Evolutionary conservation across 2,329 filamentous ascomycete genomes (phyloP), one percentile per base, ranked within the genome.

Genomic region (Paraconiothyrium sp.): DNA sequence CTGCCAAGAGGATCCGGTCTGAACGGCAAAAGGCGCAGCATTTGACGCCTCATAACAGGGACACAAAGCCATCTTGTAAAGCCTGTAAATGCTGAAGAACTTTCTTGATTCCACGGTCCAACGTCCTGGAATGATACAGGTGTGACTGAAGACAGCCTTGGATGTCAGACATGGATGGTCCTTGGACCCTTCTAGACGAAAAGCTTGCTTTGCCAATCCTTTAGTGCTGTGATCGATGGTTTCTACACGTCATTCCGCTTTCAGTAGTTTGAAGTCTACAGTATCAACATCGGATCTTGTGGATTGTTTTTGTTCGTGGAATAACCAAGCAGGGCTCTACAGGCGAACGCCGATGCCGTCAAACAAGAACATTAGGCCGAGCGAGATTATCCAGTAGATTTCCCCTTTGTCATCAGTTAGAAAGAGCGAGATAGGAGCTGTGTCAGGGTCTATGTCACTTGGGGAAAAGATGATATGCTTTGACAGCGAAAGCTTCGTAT

Each of bases 201-300:
- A 61, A 67, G 67, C 67, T 73, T 70, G 68, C 66, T 65, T 66
- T 75, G 70, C 74, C 75, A 77, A 77, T 65, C 71, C 74, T 74
- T 72, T 77, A 77, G 75, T 73, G 75, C 74, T 59, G 67, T 61
- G 47, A 73, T 74, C 70, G 46, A 77, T 63, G 60, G 9, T 20
- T 32, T 16, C 20, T n/a, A 44, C 16, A 34, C n/a, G 32, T 37
- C 8, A 56, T 62, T 22, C 60, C 60, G 35, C 16, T 59, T 62
- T 16, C 37, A 47, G 60, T 20, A 62, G 41, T 52, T 54, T 59
- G 16, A 14, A 46, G 14, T 30, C 20, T 24, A 8, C 20, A 20
- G 22, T 22, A n/a, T 24, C n/a, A 14, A 39, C 3, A 39, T 52
- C 14, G 8, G 30, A 32, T 50, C 43, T 3, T 2, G 20, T 46